phyloP scores from a whole-genome alignment of 768 basidiomycete genomes.

The Podaxis sp. region DNA sequence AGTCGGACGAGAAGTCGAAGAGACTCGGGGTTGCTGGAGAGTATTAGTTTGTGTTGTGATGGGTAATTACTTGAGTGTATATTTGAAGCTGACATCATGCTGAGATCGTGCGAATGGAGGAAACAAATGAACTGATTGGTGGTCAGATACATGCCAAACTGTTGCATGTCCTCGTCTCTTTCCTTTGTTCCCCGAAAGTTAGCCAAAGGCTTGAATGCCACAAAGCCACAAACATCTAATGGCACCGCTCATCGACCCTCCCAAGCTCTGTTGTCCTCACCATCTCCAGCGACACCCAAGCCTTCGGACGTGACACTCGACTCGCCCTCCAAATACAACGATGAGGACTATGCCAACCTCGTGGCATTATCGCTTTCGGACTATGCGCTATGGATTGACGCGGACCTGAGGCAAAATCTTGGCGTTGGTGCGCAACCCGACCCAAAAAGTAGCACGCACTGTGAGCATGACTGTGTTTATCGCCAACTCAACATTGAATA shows the following conservation, averaged over 20 bases:
- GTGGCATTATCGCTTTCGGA: conserved; percentile 64
- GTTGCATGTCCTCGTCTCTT: conserved; percentile 18
- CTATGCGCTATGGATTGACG: conserved; percentile 62
- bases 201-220: conserved; percentile 17
- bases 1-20: not conserved
- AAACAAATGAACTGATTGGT: not conserved
- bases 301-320: not conserved
- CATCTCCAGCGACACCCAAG: conserved; percentile 1
- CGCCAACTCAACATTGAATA: not conserved
- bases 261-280: conserved; percentile 2
- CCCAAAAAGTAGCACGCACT: not conserved
- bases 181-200: conserved; percentile 23
- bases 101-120: not conserved
- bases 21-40: not conserved
- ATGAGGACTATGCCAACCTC: conserved; percentile 43
- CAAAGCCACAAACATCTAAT: not conserved
- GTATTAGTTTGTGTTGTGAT: not conserved
- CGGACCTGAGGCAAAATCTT: conserved; percentile 46
- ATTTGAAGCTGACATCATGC: not conserved
- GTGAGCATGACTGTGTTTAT: conserved; percentile 45
- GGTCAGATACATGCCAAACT: not conserved
- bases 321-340: conserved; percentile 7
- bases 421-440: conserved; percentile 27
- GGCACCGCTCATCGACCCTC: conserved; percentile 5
- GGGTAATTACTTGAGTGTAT: not conserved